phyloP scores from a whole-genome alignment of 106 monocot genomes.

The Allium cepa region DNA sequence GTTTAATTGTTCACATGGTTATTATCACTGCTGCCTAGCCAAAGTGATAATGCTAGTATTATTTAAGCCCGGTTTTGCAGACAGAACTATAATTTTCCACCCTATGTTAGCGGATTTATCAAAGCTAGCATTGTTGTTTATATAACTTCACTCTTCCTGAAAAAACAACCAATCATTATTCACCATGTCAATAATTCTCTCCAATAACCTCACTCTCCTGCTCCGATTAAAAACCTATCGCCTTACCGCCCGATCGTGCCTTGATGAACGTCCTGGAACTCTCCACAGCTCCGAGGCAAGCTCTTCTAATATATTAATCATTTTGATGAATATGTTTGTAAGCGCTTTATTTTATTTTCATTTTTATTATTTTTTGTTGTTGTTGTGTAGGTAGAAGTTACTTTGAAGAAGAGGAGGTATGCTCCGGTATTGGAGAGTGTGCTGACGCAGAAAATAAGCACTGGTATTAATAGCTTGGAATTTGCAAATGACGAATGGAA shows the following conservation, averaged over 20 bases:
- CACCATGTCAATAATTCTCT: no score
- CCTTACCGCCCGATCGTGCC: not conserved
- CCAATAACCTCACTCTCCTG: not conserved
- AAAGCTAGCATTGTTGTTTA: no score
- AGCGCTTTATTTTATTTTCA: not conserved
- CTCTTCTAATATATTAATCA: not conserved
- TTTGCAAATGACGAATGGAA: constrained; percentile 45
- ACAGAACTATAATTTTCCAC: no score
- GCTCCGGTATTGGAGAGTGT: constrained; percentile 58
- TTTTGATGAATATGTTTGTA: not conserved
- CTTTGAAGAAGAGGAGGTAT: constrained; percentile 46
- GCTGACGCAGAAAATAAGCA: constrained; percentile 2
- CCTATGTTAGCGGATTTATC: no score
- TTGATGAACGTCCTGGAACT: not conserved
- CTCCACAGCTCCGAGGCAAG: not conserved
- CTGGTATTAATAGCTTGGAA: constrained; percentile 1
- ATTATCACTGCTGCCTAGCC: no score
- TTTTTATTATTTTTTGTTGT: not conserved
- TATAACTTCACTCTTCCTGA: no score
- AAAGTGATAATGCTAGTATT: no score
- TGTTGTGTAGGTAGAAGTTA: not conserved
- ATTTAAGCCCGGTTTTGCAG: no score
- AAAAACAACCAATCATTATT: no score
- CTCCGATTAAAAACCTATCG: not conserved
- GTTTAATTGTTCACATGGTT: no score